phyloP scores from a whole-genome alignment of 2,329 filamentous ascomycete species.

The Fusarium sp. region DNA sequence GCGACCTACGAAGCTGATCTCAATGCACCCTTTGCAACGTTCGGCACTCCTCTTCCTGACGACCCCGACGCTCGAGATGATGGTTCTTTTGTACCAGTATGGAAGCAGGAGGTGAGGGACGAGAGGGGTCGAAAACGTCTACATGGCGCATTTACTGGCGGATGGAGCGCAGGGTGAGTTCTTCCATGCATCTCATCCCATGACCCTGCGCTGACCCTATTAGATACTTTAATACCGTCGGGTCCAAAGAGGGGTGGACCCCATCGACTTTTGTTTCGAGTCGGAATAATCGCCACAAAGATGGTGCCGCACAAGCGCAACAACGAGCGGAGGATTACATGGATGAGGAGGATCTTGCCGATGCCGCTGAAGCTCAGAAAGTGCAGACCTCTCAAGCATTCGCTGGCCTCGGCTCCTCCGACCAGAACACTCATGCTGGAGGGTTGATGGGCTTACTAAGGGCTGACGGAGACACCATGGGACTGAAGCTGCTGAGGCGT shows the following conservation, averaged over 20 bases:
- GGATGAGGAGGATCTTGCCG: constrained; percentile 95
- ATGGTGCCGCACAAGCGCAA: constrained; percentile 69
- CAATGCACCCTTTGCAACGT: constrained; percentile 81
- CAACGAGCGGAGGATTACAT: constrained; percentile 91
- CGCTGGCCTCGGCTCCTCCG: constrained; percentile 79
- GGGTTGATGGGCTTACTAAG: constrained; percentile 80
- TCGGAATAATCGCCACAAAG: constrained; percentile 81
- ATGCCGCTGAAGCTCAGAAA: constrained; percentile 83
- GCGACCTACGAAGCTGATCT: constrained; percentile 83
- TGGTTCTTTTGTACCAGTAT: constrained; percentile 92
- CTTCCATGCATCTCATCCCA: background rate
- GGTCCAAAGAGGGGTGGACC: constrained; percentile 98
- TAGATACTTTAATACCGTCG: constrained; percentile 97
- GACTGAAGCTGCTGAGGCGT: constrained; percentile 84
- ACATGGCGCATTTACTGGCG: constrained; percentile 96
- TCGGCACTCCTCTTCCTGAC: constrained; percentile 87
- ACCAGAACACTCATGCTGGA: constrained; percentile 67
- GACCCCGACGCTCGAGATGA: constrained; percentile 87
- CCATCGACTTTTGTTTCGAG: constrained; percentile 94
- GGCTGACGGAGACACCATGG: constrained; percentile 85
- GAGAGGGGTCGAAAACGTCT: constrained; percentile 91
- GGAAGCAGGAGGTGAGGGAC: constrained; percentile 98
- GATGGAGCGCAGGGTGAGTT: constrained; percentile 92
- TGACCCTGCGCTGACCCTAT: constrained; percentile 26
- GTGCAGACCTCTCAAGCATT: constrained; percentile 82